Evolutionary conservation across 345 rosid species (phyloP).

Genomic region (Toxicodendron radicans): DNA sequence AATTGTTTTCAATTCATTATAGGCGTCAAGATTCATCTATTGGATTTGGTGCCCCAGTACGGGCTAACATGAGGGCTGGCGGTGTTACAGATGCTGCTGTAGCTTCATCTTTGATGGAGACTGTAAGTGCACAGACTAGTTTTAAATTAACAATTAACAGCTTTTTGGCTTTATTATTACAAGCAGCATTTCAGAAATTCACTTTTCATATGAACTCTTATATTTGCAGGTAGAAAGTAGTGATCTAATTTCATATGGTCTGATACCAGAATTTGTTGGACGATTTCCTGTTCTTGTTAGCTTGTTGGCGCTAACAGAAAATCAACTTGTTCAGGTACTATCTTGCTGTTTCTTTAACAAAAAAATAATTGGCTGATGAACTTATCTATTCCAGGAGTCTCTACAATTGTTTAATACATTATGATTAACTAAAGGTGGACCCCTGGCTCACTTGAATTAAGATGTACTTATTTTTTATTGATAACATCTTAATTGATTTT

Average conservation of each 20-base stretch:
- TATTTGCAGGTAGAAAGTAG: slow-evolving; percentile 88
- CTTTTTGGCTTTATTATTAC: not conserved
- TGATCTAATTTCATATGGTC: slow-evolving; percentile 89
- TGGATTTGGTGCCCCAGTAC: slow-evolving; percentile 98
- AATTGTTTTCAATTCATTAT: slow-evolving; percentile 22
- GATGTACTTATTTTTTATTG: too few species aligned
- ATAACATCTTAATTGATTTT: too few species aligned
- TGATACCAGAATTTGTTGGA: slow-evolving; percentile 99
- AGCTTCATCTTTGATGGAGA: slow-evolving; percentile 84
- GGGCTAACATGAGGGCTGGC: slow-evolving; percentile 91
- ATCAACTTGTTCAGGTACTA: slow-evolving; percentile 93
- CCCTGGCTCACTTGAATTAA: too few species aligned
- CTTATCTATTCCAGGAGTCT: not conserved
- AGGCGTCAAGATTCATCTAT: slow-evolving; percentile 99
- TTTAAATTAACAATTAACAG: slow-evolving; percentile 14
- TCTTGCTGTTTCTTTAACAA: not conserved
- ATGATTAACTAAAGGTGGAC: not conserved
- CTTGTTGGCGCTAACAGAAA: slow-evolving; percentile 87
- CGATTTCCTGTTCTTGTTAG: slow-evolving; percentile 96
- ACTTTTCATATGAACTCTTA: slow-evolving; percentile 9
- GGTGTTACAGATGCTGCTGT: slow-evolving; percentile 74
- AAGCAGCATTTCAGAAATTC: not conserved
- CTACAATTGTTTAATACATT: not conserved
- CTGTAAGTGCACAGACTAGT: slow-evolving; percentile 49
- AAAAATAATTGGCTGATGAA: not conserved